A percentile compares a stretch with the other conserved stretches of the same genome.
phyloP scores from a whole-genome alignment of 2,329 filamentous ascomycete species.

The Cladophialophora immunda region DNA sequence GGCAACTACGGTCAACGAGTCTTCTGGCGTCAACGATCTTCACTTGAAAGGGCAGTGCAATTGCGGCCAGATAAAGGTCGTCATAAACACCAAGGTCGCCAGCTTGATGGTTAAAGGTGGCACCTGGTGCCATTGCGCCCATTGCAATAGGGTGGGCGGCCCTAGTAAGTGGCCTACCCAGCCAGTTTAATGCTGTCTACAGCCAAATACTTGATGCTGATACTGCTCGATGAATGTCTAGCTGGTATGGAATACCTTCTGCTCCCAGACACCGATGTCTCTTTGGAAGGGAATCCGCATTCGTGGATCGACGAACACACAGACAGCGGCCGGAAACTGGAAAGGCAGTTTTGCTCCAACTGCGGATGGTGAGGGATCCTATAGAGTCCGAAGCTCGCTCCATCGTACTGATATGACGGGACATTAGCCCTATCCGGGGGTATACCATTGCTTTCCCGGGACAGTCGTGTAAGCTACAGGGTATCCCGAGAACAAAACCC shows the following conservation, averaged over 20 bases:
- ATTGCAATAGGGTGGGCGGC: slow-evolving; percentile 6
- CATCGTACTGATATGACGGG: slow-evolving; percentile 6
- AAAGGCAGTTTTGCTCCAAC: slow-evolving; percentile 6
- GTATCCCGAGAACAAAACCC: background rate
- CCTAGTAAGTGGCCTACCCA: slow-evolving; percentile 5
- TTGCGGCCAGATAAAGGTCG: slow-evolving; percentile 3
- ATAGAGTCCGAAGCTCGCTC: slow-evolving; percentile 6
- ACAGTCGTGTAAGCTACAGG: background rate
- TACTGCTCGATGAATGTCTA: background rate
- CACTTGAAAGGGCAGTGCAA: slow-evolving; percentile 4
- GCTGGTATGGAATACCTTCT: slow-evolving; percentile 7
- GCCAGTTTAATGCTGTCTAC: slow-evolving; percentile 1
- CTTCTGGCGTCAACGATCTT: slow-evolving; percentile 2
- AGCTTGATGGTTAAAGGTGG: slow-evolving; percentile 3
- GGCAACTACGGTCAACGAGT: slow-evolving; percentile 6
- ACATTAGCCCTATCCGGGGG: slow-evolving; percentile 1
- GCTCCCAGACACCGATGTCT: background rate
- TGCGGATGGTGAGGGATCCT: slow-evolving; percentile 6
- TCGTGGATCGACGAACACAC: slow-evolving; percentile 3
- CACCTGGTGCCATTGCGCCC: slow-evolving; percentile 1
- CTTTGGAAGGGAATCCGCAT: slow-evolving; percentile 1
- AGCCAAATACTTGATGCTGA: slow-evolving; percentile 6
- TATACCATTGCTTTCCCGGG: slow-evolving; percentile 5
- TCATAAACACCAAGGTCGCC: slow-evolving; percentile 1
- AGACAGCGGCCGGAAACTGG: slow-evolving; percentile 1